Conservation (phyloP, 495 filamentous ascomycete genomes). For the Tuber calosporum region DNA sequence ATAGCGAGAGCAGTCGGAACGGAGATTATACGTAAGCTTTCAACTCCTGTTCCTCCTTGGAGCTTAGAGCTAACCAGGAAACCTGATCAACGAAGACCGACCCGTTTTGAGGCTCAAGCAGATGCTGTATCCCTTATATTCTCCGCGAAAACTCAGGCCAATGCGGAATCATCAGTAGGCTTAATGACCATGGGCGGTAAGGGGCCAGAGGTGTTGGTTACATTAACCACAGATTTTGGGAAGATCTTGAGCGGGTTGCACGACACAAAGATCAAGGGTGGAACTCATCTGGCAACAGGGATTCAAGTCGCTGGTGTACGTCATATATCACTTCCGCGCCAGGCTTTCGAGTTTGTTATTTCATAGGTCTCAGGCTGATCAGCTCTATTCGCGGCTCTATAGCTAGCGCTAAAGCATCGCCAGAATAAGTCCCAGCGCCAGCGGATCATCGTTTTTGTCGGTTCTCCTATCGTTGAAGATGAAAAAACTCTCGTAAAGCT, state of each 20-base stretch:
- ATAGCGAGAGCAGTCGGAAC: slow-evolving; percentile 95
- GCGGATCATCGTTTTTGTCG: slow-evolving; percentile 92
- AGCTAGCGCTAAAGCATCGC: slow-evolving; percentile 96
- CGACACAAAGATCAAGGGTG: slow-evolving; percentile 85
- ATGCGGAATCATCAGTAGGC: slow-evolving; percentile 93
- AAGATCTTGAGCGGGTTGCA: slow-evolving; percentile 91
- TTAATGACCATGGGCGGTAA: slow-evolving; percentile 98
- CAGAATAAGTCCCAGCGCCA: slow-evolving; percentile 93
- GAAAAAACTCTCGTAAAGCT: slow-evolving; percentile 82
- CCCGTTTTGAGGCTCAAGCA: slow-evolving; percentile 88
- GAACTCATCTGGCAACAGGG: slow-evolving; percentile 76
- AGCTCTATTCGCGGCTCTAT: slow-evolving; percentile 6
- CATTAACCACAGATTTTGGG: slow-evolving; percentile 88
- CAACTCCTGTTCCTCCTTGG: slow-evolving; percentile 4
- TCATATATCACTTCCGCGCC: slow-evolving; percentile 21
- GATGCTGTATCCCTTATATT: slow-evolving; percentile 94
- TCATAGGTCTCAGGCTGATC: slow-evolving; percentile 19
- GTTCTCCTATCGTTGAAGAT: slow-evolving; percentile 80
- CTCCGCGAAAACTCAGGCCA: slow-evolving; percentile 82
- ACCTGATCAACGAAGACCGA: slow-evolving; percentile 52
- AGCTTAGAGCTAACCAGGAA: slow-evolving; percentile 22
- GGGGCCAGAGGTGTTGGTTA: slow-evolving; percentile 91
- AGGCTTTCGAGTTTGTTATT: not conserved
- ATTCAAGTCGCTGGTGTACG: slow-evolving; percentile 90
- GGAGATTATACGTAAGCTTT: slow-evolving; percentile 74